Conservation (phyloP, 2,329 filamentous ascomycete species). For the Penicillium sp. region DNA sequence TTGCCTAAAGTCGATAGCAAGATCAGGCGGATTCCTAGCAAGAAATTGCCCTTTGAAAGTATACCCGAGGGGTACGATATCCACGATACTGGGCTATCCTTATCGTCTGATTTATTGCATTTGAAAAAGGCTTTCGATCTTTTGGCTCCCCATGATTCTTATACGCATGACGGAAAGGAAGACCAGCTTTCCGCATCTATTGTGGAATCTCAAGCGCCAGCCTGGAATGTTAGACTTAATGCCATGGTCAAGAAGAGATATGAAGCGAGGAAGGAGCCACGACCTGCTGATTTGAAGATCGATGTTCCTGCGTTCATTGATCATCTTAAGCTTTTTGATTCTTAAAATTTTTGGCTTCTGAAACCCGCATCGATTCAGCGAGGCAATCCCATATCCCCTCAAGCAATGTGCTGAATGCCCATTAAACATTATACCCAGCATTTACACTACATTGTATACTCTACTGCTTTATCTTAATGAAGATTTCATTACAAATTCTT, state of each 20-base stretch:
- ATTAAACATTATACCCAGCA: neutral
- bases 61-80: constrained; percentile 18
- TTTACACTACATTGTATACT: neutral
- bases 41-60: constrained; percentile 17
- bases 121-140: neutral
- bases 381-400: neutral
- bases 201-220: neutral
- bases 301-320: constrained; percentile 9
- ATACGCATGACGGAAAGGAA: neutral
- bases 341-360: neutral
- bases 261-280: neutral
- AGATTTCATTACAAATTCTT: neutral
- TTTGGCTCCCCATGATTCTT: neutral
- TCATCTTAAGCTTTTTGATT: constrained; percentile 2
- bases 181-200: constrained; percentile 3
- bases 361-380: neutral
- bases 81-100: constrained; percentile 4
- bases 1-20: neutral
- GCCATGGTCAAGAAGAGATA: constrained; percentile 12
- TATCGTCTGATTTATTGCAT: neutral
- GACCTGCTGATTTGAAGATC: neutral
- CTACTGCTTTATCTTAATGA: neutral
- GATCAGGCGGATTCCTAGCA: neutral
- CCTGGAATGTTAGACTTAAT: constrained; percentile 14
- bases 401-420: neutral